Base-by-base conservation (phyloP, 192 early-diverging fungal species). In the Coemansia sp. region DNA sequence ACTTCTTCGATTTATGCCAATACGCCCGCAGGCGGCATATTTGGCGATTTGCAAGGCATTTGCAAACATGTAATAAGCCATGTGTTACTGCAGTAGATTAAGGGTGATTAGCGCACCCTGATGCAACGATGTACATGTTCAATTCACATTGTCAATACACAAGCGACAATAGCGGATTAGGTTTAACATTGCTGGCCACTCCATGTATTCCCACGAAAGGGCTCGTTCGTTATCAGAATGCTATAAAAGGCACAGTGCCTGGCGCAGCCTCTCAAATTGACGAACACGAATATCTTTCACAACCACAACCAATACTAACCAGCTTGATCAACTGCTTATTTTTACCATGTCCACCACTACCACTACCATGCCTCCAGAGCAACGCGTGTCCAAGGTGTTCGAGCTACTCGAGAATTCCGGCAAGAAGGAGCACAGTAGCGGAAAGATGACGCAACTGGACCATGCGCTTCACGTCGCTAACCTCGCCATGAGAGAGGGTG, bases 381-480 rank as follows among this genome's bases (percentile, higher is more conserved):
- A 58, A 17, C 55, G 55, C 16, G 82, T 81, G 35, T 70, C 73
- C 10, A 40, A 52, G 14, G 68, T 88, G 33, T 86, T 88, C 43
- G 67, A 75, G 55, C 80, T 87, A 6, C 69, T 87, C 17, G 69
- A 79, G 10, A 74, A 80, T 38, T 82, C 80, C 35, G 84, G 82
- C 60, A 80, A 80, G 68, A 67, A 77, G 59, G 85, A 76, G 5
- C 86, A 86, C 63, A 87, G 86, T 49, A 85, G 86, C 30, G 86
- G 87, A 70, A 59, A 74, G 17, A 82, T 87, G 39, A 78, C 87
- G 8, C 86, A 87, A 49, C 75, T 88, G 17, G 87, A 86, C 16
- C 87, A 88, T 43, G 80, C 77, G 17, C 69, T 88, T 39, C 86
- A 87, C 63, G 85, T 85, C 23, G 86, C 86, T 0, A 61, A 72